Evolutionary conservation across 805 yeast genomes (phyloP).

Genomic region (Barnettozyma salicaria): DNA sequence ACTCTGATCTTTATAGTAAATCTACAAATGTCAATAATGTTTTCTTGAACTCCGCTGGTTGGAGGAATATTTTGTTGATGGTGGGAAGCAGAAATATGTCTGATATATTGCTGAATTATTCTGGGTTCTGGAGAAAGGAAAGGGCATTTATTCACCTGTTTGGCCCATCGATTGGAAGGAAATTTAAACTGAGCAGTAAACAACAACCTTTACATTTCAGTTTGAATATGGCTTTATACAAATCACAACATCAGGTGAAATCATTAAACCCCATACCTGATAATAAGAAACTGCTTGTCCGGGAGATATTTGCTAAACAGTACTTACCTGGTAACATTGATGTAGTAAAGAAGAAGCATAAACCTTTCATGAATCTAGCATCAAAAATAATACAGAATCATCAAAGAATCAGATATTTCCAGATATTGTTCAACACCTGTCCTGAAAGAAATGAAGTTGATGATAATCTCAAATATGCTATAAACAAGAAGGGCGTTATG

Average conservation of each 20-base stretch:
- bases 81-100: conserved; percentile 14
- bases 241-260: not conserved
- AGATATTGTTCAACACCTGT: conserved; percentile 34
- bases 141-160: conserved; percentile 13
- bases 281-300: conserved; percentile 3
- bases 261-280: conserved; percentile 13
- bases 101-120: conserved; percentile 12
- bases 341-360: conserved; percentile 21
- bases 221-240: conserved; percentile 16
- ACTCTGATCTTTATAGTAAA: conserved; percentile 27
- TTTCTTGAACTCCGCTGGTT: conserved; percentile 36
- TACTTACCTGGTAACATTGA: conserved; percentile 12
- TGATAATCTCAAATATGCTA: conserved; percentile 30
- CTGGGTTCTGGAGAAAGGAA: conserved; percentile 8
- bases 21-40: conserved; percentile 35
- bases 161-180: conserved; percentile 13
- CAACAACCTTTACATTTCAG: conserved; percentile 1
- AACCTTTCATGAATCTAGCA: conserved; percentile 16
- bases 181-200: not conserved
- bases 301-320: conserved; percentile 12
- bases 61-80: conserved; percentile 30
- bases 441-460: conserved; percentile 11
- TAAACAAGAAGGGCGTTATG: conserved; percentile 32
- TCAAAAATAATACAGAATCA: conserved; percentile 30
- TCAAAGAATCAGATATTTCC: conserved; percentile 28